These are phyloP conservation scores for Spongospora subterranea DNA, from an alignment of 208 protist genomes.

Conservation along the genomic window DNA sequence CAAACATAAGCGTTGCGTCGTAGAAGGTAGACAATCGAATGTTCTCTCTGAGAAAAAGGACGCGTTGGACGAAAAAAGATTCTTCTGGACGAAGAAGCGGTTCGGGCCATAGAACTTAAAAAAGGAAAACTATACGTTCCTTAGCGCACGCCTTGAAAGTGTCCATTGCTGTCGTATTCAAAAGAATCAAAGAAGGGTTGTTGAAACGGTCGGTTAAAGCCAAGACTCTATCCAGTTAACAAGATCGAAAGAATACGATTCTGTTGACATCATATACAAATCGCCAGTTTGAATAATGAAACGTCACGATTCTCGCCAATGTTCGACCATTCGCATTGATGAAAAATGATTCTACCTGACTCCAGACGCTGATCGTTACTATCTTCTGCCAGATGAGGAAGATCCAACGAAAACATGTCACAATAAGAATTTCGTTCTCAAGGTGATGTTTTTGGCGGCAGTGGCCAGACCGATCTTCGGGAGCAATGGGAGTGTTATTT, in stretches of 20 bases:
- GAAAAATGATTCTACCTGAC: not conserved
- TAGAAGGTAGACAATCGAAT: no score
- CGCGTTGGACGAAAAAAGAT: no score
- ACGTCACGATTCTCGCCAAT: not conserved
- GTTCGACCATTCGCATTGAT: not conserved
- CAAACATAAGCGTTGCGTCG: no score
- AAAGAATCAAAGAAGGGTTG: not conserved
- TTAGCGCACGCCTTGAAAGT: not conserved
- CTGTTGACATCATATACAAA: not conserved
- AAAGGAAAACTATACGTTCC: not conserved
- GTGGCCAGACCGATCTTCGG: not conserved
- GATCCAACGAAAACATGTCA: not conserved
- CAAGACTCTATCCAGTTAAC: not conserved
- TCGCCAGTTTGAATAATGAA: not conserved
- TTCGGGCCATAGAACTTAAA: not conserved
- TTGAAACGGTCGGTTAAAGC: not conserved
- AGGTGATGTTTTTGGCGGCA: not conserved
- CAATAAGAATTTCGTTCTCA: not conserved
- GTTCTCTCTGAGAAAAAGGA: no score
- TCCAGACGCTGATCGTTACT: not conserved
- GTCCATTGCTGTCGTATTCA: not conserved
- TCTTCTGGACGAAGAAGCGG: not conserved
- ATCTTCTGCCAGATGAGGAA: slow-evolving; percentile 15
- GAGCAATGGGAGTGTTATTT: not conserved
- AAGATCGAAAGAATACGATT: not conserved